Percentiles rank a stretch among this genome's conserved stretches.
These are phyloP conservation scores for Collybiopsis confluens DNA, from an alignment of 768 basidiomycete genomes.

Conservation along the genomic window DNA sequence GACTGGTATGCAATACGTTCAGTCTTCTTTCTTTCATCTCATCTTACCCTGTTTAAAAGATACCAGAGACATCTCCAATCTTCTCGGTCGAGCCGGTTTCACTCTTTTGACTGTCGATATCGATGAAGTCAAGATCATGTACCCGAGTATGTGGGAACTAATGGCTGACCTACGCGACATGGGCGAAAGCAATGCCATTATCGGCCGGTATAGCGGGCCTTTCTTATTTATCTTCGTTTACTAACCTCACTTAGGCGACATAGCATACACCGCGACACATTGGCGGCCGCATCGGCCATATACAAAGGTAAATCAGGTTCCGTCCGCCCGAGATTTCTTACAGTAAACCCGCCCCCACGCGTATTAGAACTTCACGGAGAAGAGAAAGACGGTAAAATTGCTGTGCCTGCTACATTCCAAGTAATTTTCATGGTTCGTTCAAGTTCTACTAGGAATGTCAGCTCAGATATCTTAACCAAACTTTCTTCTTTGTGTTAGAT, in stretches of 20 bases:
- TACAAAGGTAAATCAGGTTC: constrained; percentile 65
- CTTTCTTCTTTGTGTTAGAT: constrained; percentile 41
- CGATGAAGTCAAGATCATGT: constrained; percentile 87
- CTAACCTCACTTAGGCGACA: constrained; percentile 49
- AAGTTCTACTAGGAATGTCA: too few species aligned
- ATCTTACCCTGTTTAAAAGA: constrained; percentile 42
- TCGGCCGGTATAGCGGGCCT: constrained; percentile 59
- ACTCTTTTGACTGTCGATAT: constrained; percentile 91
- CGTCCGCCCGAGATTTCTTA: background rate
- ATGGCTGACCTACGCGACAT: constrained; percentile 91
- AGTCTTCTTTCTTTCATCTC: background rate
- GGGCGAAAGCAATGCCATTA: constrained; percentile 92
- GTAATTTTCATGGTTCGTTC: constrained; percentile 96
- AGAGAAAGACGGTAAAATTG: constrained; percentile 53
- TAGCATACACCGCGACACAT: constrained; percentile 75
- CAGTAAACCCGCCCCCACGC: too few species aligned
- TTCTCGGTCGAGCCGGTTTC: constrained; percentile 90
- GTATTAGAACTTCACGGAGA: constrained; percentile 82
- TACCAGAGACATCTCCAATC: constrained; percentile 87
- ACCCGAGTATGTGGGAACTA: constrained; percentile 95
- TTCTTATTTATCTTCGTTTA: constrained; percentile 22
- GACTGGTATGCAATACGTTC: constrained; percentile 63
- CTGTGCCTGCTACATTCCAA: constrained; percentile 92
- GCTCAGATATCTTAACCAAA: background rate
- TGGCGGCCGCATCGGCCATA: constrained; percentile 88